These are phyloP conservation scores for Lyophyllum atratum DNA, from an alignment of 768 basidiomycete species.

Conservation along the genomic window DNA sequence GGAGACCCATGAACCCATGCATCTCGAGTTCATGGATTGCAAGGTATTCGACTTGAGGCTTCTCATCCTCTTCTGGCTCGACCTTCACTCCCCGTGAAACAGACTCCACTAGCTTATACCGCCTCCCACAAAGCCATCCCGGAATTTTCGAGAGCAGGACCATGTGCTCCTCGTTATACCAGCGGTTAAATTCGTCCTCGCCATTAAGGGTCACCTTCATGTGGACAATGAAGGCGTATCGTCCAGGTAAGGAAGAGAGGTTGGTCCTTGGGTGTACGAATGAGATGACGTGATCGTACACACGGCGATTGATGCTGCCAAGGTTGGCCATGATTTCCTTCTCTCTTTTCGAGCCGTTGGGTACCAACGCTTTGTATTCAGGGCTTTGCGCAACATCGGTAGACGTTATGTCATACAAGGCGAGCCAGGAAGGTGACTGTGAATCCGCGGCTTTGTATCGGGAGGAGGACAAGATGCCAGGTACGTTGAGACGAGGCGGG, in stretches of 20 bases:
- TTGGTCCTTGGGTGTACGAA: slow-evolving; percentile 15
- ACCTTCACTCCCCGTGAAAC: slow-evolving; percentile 10
- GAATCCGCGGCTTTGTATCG: slow-evolving; percentile 30
- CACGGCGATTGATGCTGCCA: slow-evolving; percentile 23
- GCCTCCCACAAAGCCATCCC: slow-evolving; percentile 27
- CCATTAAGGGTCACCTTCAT: slow-evolving; percentile 17
- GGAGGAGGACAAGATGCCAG: slow-evolving; percentile 23
- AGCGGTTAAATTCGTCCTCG: slow-evolving; percentile 30
- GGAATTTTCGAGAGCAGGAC: slow-evolving; percentile 23
- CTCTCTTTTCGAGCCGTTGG: slow-evolving; percentile 24
- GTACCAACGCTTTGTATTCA: slow-evolving; percentile 22
- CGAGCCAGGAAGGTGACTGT: slow-evolving; percentile 30
- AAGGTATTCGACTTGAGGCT: slow-evolving; percentile 11
- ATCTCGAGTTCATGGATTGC: slow-evolving; percentile 12
- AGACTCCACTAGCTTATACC: slow-evolving; percentile 22
- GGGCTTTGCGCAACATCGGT: slow-evolving; percentile 21
- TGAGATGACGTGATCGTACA: slow-evolving; percentile 20
- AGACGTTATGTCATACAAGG: slow-evolving; percentile 28
- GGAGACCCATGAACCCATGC: slow-evolving; percentile 11
- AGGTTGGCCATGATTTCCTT: slow-evolving; percentile 22
- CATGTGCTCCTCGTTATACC: slow-evolving; percentile 33
- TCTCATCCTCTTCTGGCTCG: slow-evolving; percentile 3
- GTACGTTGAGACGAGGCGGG: slow-evolving; percentile 26
- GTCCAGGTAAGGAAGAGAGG: slow-evolving; percentile 14
- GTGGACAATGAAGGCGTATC: slow-evolving; percentile 21